A percentile compares a stretch with the other conserved stretches of the same genome.
Evolutionary conservation across 768 basidiomycete species (phyloP).

Genomic region (Agaricus subrufescens): DNA sequence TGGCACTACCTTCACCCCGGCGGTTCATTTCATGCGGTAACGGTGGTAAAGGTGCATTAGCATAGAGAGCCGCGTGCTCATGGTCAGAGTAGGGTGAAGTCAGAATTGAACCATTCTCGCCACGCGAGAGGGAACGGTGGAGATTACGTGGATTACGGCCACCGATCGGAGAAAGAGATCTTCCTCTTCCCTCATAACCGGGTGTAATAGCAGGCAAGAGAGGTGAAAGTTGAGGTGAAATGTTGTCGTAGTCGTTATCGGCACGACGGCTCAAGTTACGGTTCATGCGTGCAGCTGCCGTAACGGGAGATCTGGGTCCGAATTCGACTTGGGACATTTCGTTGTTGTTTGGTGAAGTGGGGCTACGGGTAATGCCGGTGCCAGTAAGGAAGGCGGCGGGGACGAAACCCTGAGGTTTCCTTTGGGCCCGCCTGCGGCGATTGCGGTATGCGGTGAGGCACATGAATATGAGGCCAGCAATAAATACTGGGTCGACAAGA

Average conservation of each 20-base stretch:
- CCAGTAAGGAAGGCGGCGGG: conserved; percentile 12
- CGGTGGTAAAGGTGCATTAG: not conserved
- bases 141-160: not conserved
- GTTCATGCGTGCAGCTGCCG: not conserved
- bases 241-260: not conserved
- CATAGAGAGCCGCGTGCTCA: not conserved
- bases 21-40: conserved; percentile 2
- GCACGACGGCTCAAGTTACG: not conserved
- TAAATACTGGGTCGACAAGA: conserved; percentile 15
- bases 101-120: conserved; percentile 3
- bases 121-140: not conserved
- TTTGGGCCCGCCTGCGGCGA: conserved; percentile 16
- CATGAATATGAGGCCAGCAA: conserved; percentile 16
- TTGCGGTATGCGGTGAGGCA: conserved; percentile 14
- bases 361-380: conserved; percentile 3
- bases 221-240: not conserved
- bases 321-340: conserved; percentile 1
- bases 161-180: not conserved
- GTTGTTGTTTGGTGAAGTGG: conserved; percentile 7
- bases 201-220: conserved; percentile 3
- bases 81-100: conserved; percentile 7
- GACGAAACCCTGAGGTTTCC: conserved; percentile 16
- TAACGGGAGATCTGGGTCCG: not conserved
- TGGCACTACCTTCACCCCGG: not conserved
- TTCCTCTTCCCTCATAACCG: conserved; percentile 1